Evolutionary conservation across 129 eudicot genomes (phyloP).

Genomic region (Flaveria bidentis): DNA sequence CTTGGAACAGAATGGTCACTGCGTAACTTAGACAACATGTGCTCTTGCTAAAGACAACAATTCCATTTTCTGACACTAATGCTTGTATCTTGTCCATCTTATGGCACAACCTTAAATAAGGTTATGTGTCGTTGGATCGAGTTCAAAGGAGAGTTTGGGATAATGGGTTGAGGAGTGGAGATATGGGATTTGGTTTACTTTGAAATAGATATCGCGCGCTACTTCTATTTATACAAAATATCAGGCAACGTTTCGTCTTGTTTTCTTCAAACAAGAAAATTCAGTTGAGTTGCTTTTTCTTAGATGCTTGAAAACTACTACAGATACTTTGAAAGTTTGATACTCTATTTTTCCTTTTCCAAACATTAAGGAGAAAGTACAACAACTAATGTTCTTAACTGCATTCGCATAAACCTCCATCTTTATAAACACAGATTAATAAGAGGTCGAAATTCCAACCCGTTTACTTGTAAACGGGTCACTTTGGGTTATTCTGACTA

Average conservation of each 20-base stretch:
- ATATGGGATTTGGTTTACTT: slow-evolving; percentile 41
- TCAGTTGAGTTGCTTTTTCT: slow-evolving; percentile 40
- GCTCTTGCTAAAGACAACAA: slow-evolving; percentile 71
- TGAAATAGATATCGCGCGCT: slow-evolving; percentile 29
- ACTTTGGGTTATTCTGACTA: not conserved
- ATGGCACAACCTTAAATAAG: slow-evolving; percentile 2
- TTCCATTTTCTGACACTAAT: slow-evolving; percentile 61
- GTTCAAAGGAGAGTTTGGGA: slow-evolving; percentile 8
- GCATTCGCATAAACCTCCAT: slow-evolving; percentile 18
- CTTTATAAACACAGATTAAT: slow-evolving; percentile 8
- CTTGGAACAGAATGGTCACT: slow-evolving; percentile 61
- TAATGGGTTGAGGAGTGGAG: slow-evolving; percentile 31
- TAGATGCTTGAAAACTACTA: slow-evolving; percentile 52
- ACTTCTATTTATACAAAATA: slow-evolving; percentile 48
- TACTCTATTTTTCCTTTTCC: slow-evolving; percentile 41
- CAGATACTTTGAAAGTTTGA: slow-evolving; percentile 50
- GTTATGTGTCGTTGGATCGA: slow-evolving; percentile 30
- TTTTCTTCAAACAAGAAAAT: slow-evolving; percentile 41
- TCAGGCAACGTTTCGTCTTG: slow-evolving; percentile 31
- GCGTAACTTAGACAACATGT: slow-evolving; percentile 74
- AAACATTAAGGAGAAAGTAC: slow-evolving; percentile 41
- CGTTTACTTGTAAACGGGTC: not conserved
- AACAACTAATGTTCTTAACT: slow-evolving; percentile 22
- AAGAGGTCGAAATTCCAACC: slow-evolving; percentile 5
- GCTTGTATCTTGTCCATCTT: slow-evolving; percentile 57